Base-by-base conservation (phyloP, 192 early-diverging fungal genomes). In the Thamnidium elegans region DNA sequence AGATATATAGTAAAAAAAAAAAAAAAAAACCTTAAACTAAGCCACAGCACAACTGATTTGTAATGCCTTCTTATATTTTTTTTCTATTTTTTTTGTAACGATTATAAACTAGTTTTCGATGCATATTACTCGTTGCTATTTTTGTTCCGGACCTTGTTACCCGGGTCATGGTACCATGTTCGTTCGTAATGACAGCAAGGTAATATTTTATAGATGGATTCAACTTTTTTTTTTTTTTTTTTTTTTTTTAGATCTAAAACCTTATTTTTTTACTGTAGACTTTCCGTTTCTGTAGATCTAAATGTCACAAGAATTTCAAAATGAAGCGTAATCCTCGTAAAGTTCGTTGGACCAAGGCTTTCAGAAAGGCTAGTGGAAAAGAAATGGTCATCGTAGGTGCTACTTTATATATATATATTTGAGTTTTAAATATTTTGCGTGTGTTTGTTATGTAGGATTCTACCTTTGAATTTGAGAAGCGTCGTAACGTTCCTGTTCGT, bases 291-390 rank as follows among this genome's bases (percentile, higher is more conserved):
- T 99, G 97, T 73, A 87, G 95, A 70, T 97, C 96, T 69, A 98
- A 99, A 84, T 99, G 97, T 82, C 95, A 98, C 89, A 94, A 92
- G 75, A 97, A 96, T 83, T 99, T 99, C 83, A 99, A 99, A 78
- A 95, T 98, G 92, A 98, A 97, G 87, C 89, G 97, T 47, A 98
- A 98, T 84, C 97, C 97, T 39, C 86, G 97, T 70, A 99, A 99
- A 87, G 95, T 99, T 62, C 85, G 90, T 67, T 99, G 97, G 97
- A 99, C 97, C 58, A 99, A 99, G 88, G 96, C 97, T 9, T 99
- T 99, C 93, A 85, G 97, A 65, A 92, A 91, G 76, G 89, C 97
- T 13, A 92, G 94, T 14, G 97, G 97, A 75, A 99, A 99, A 82
- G 97, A 99, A 82, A 99, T 99, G 97, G 86, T 90, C 3, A 96